These are phyloP conservation scores for Sapria himalayana DNA, from an alignment of 345 rosid species.

Conservation along the genomic window DNA sequence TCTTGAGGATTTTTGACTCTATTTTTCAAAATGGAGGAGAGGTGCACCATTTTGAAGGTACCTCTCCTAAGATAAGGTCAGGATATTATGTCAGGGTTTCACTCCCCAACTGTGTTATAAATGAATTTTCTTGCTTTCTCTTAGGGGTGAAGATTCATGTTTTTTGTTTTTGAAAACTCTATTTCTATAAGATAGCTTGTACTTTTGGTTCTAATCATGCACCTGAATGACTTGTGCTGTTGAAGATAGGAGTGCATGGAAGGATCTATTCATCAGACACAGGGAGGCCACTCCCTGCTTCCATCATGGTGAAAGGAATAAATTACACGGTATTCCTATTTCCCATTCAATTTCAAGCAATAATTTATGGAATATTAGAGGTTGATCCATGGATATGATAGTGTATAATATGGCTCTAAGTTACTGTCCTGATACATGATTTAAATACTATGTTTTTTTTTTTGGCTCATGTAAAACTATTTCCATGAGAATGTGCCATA, in stretches of 20 bases:
- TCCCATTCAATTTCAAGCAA: too few species aligned
- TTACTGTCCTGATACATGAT: too few species aligned
- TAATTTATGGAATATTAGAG: background rate
- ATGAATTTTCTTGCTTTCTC: background rate
- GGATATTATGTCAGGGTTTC: background rate
- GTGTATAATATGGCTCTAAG: background rate
- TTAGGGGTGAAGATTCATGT: too few species aligned
- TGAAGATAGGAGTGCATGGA: conserved; percentile 81
- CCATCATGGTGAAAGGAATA: conserved; percentile 41
- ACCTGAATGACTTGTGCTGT: conserved; percentile 6
- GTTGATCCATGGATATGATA: background rate
- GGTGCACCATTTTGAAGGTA: too few species aligned
- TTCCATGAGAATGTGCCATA: background rate
- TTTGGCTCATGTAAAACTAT: background rate
- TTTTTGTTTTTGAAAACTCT: too few species aligned
- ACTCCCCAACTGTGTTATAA: background rate
- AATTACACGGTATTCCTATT: conserved; percentile 46
- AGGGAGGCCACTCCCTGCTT: conserved; percentile 64
- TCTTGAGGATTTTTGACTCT: too few species aligned
- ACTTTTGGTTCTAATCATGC: conserved; percentile 2
- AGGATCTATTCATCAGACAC: conserved; percentile 57
- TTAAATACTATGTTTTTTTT: background rate
- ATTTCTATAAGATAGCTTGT: too few species aligned
- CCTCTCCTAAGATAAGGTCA: too few species aligned
- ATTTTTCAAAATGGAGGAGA: too few species aligned